Base-by-base conservation (phyloP, 2,329 filamentous ascomycete genomes). In the Ophiostoma angusticollis region DNA sequence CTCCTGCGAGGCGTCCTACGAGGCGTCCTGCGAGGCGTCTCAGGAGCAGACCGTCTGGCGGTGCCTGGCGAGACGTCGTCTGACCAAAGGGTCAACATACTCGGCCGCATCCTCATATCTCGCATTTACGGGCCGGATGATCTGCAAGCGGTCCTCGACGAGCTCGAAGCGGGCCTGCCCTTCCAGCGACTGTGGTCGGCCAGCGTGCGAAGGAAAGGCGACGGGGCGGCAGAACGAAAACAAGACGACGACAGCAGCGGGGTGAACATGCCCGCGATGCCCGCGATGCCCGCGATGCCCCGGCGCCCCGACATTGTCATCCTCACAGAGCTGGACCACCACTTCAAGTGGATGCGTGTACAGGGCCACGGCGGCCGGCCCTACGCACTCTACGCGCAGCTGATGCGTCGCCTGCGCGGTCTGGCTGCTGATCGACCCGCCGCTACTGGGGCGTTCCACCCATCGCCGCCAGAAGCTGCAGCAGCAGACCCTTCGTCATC, bases 91-190 rank as follows among this genome's bases (percentile, higher is more conserved):
- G 50, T 43, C 34, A 38, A 22, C 7, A 51, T 50, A 23, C 55
- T 79, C 4, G 65, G 69, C 32, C 58, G 59, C 32, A 64, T 76
- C 4, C 62, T 65, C 23, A 59, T 78, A 21, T 69, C 70, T 18
- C 61, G 68, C 18, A 64, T 78, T 1, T 78, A 78, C 46, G 72
- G 76, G 43, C 47, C 74, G 9, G 64, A 74, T 32, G 74, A 74
- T 0, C 47, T 78, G 14, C 67, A 62, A 62, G 71, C 78, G 50
- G 71, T 71, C 1, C 48, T 78, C 24, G 54, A 51, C 2, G 74
- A 78, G 47, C 37, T 35, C 5, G 42, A 40, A 12, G 28, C 33
- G 2, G 23, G 31, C 3, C 11, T 41, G n/a, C 44, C 44, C 7
- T 42, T 47, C 11, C 37, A 40, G 35, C 37, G 41, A 8, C 25